These are phyloP conservation scores for Thielaviopsis punctulata DNA, from an alignment of 2,329 filamentous ascomycete genomes.

Conservation along the genomic window DNA sequence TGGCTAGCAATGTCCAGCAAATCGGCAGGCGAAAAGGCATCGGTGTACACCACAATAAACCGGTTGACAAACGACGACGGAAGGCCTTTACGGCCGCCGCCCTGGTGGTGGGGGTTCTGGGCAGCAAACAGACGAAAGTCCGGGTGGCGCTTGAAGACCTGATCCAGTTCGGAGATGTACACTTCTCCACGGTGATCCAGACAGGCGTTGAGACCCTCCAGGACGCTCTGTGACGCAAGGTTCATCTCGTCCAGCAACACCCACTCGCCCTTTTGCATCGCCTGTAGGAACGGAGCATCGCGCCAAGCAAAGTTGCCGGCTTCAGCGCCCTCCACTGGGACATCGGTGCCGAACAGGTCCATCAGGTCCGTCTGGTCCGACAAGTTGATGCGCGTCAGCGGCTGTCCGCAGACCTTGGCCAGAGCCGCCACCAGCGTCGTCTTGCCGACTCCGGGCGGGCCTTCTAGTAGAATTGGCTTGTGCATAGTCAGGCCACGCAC, in stretches of 20 bases:
- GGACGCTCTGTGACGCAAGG: constrained; percentile 83
- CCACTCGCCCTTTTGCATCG: constrained; percentile 95
- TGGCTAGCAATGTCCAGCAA: constrained; percentile 65
- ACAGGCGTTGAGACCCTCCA: constrained; percentile 92
- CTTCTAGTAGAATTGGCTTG: constrained; percentile 87
- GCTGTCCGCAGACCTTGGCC: constrained; percentile 60
- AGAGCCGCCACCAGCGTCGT: constrained; percentile 82
- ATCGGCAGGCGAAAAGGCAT: constrained; percentile 70
- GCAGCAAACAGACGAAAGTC: constrained; percentile 91
- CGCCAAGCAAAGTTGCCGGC: constrained; percentile 89
- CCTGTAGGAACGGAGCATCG: constrained; percentile 84
- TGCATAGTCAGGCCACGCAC: constrained; percentile 72
- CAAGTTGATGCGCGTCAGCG: constrained; percentile 84
- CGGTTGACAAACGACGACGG: constrained; percentile 95
- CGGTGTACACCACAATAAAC: constrained; percentile 94
- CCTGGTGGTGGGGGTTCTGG: constrained; percentile 95
- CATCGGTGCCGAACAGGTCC: constrained; percentile 92
- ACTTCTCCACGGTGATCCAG: constrained; percentile 91
- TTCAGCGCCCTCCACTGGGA: constrained; percentile 81
- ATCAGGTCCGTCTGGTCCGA: constrained; percentile 97
- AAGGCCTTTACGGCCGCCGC: constrained; percentile 83
- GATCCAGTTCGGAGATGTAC: constrained; percentile 87
- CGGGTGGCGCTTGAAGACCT: constrained; percentile 77
- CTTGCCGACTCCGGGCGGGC: constrained; percentile 95
- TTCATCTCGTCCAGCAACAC: constrained; percentile 98